These are phyloP conservation scores for Graphiopsis chlorocephala DNA, from an alignment of 2,329 filamentous ascomycete species.

Conservation along the genomic window DNA sequence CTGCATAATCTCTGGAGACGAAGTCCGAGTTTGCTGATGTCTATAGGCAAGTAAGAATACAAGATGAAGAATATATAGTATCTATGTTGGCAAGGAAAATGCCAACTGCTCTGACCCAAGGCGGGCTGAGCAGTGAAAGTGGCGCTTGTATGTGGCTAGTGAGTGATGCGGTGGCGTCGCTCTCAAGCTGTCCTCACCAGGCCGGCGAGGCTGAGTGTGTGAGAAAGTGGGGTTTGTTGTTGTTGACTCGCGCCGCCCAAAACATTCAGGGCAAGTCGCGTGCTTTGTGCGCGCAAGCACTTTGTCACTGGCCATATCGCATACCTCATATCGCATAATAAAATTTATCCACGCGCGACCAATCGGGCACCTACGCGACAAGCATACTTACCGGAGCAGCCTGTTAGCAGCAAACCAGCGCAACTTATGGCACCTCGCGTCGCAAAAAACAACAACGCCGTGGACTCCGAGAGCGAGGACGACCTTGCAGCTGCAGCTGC, in stretches of 20 bases:
- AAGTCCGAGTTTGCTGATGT: background rate
- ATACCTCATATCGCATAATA: background rate
- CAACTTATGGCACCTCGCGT: slow-evolving; percentile 7
- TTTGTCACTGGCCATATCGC: background rate
- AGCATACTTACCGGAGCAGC: background rate
- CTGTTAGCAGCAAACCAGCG: background rate
- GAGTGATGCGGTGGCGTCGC: background rate
- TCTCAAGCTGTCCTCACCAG: background rate
- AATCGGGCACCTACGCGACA: background rate
- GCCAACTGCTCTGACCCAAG: background rate
- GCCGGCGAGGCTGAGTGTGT: background rate
- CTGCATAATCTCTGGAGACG: background rate
- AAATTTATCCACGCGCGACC: background rate
- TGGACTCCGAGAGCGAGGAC: slow-evolving; percentile 26
- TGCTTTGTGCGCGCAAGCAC: slow-evolving; percentile 2
- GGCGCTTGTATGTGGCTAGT: background rate
- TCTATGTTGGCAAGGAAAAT: background rate
- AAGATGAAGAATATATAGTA: background rate
- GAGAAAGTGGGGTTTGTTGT: background rate
- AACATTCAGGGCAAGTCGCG: background rate
- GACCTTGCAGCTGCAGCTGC: slow-evolving; percentile 23
- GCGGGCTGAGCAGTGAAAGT: background rate
- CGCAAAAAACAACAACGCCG: slow-evolving; percentile 17
- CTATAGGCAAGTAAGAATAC: background rate
- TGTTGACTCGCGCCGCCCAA: slow-evolving; percentile 1